These are phyloP conservation scores for Begonia loranthoides DNA, from an alignment of 306 rosid genomes.

Conservation along the genomic window DNA sequence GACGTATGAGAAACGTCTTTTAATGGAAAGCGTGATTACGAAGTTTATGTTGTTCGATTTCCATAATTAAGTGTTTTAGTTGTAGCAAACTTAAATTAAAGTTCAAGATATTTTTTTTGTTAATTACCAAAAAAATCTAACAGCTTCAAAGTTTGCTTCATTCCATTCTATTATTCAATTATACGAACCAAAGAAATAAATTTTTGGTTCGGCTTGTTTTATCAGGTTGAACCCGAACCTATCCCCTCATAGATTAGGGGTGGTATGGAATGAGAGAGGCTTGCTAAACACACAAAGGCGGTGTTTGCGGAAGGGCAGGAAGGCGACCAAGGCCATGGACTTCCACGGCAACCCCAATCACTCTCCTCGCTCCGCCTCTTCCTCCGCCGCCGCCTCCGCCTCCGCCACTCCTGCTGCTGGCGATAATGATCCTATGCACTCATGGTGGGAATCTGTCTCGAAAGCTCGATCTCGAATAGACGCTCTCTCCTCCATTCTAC, in stretches of 20 bases:
- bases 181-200: too few relatives aligned
- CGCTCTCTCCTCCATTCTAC: slow-evolving; percentile 52
- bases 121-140: too few relatives aligned
- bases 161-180: too few relatives aligned
- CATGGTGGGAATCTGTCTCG: slow-evolving; percentile 96
- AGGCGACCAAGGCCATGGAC: slow-evolving; percentile 25
- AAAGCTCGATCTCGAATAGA: slow-evolving; percentile 88
- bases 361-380: slow-evolving; percentile 23
- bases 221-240: too few relatives aligned
- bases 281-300: neutral
- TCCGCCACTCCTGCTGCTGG: slow-evolving; percentile 11
- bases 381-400: slow-evolving; percentile 16
- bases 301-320: neutral
- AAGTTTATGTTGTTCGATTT: too few relatives aligned
- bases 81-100: too few relatives aligned
- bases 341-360: slow-evolving; percentile 21
- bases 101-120: too few relatives aligned
- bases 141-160: too few relatives aligned
- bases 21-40: too few relatives aligned
- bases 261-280: neutral
- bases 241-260: neutral
- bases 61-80: too few relatives aligned
- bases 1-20: too few relatives aligned
- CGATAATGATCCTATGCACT: slow-evolving; percentile 65
- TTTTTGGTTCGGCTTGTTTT: too few relatives aligned